Evolutionary conservation across 106 monocot species (phyloP), one percentile per base, ranked within the genome.

Genomic region (Chionographis japonica): DNA sequence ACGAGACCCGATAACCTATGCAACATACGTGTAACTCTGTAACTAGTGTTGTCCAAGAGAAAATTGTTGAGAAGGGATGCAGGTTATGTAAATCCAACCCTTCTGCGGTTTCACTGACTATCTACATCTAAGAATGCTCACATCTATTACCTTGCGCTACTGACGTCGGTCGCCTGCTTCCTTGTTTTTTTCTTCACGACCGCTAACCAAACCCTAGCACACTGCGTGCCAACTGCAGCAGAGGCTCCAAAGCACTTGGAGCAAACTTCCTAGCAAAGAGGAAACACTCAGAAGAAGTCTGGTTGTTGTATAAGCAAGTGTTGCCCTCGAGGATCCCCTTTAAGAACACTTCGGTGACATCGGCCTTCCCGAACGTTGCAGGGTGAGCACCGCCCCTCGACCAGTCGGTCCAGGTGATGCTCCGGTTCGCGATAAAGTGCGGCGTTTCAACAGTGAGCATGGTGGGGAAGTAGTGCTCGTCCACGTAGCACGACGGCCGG

Each of bases 391-490:
- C 81, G 16, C 73, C 73, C 16, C 78, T 65, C 2, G 83, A 83
- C 83, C 84, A 84, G 55, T 84, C 79, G 0, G 73, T 76, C 72
- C 68, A 80, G 40, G 84, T 80, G 0, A 84, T 38, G 54, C 60
- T 80, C 50, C 84, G 8, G 36, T 72, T 72, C 2, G 84, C 64
- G 2, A 68, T 77, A 17, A 43, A 54, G 6, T 12, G 20, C 2
- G 76, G 68, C 3, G 54, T 37, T 14, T 72, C 61, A 3, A 79
- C 69, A 10, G 66, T 4, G 4, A 80, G 50, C 68, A 77, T 40
- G 15, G 84, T 84, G 15, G 84, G 80, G 4, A 84, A 61, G 52
- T 84, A 84, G 55, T 84, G 84, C 71, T 84, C 84, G 46, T 84
- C 84, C 2, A 70, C 84, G 11, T 80, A 80, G 72, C 84, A 84